Percentiles rank a stretch among this genome's conserved stretches.
Evolutionary conservation across 83 land plant species (phyloP).

Genomic region (Picea abies): DNA sequence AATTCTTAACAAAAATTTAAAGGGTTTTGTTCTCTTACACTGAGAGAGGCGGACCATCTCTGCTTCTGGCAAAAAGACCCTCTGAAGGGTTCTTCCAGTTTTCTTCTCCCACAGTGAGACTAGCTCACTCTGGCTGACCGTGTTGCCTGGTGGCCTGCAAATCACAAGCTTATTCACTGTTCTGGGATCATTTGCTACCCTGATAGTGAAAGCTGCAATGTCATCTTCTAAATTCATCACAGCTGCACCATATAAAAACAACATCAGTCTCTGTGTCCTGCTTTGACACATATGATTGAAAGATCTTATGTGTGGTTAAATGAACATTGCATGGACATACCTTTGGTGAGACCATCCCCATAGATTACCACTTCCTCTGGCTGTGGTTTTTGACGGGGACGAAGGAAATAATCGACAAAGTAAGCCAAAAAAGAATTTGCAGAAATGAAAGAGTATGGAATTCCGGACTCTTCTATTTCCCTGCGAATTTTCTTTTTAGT

Average conservation of each 20-base stretch:
- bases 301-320: too few relatives aligned
- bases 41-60: too few relatives aligned
- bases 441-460: constrained; percentile 35
- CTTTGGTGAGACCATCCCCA: too few relatives aligned
- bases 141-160: constrained; percentile 25
- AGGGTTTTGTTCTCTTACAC: too few relatives aligned
- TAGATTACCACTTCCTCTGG: constrained; percentile 20
- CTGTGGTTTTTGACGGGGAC: constrained; percentile 5
- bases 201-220: constrained; percentile 26
- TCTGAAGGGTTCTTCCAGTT: too few relatives aligned
- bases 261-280: too few relatives aligned
- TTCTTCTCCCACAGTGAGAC: too few relatives aligned
- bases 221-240: constrained; percentile 38
- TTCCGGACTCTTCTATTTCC: constrained; percentile 14
- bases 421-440: constrained; percentile 18
- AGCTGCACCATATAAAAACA: constrained; percentile 16
- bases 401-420: constrained; percentile 27
- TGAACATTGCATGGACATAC: too few relatives aligned
- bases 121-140: constrained; percentile 4
- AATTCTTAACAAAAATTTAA: too few relatives aligned
- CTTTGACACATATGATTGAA: too few relatives aligned
- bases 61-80: too few relatives aligned
- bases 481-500: too few relatives aligned
- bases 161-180: constrained; percentile 11
- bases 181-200: constrained; percentile 25